Evolutionary conservation across 331 rosid species (phyloP).

Genomic region (Rosa hybrid): DNA sequence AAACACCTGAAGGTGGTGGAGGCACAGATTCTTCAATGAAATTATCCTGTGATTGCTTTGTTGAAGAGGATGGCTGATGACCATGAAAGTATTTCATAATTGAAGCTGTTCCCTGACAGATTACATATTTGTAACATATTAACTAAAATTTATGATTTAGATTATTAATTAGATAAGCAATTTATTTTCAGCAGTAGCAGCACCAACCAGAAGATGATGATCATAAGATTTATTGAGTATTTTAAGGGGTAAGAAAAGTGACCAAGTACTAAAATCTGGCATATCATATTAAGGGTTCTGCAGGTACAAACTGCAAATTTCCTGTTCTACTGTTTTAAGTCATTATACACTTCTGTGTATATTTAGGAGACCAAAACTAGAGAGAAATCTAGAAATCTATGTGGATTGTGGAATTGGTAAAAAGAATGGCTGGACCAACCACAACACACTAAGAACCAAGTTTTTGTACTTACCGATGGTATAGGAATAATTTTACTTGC

Average conservation of each 20-base stretch:
- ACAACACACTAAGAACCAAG: conserved; percentile 21
- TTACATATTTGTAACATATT: not conserved
- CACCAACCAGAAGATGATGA: not conserved
- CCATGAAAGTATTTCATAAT: conserved; percentile 78
- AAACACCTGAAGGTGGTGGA: conserved; percentile 62
- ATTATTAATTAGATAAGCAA: not conserved
- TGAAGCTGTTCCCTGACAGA: conserved; percentile 75
- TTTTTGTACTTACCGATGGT: conserved; percentile 73
- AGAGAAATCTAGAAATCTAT: conserved; percentile 16
- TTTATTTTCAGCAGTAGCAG: not conserved
- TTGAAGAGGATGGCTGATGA: conserved; percentile 37
- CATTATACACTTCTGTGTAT: not conserved
- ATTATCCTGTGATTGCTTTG: conserved; percentile 41
- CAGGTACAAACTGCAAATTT: not conserved
- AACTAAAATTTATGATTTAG: not conserved
- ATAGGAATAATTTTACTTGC: conserved; percentile 85
- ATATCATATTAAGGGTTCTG: not conserved
- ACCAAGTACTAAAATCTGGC: not conserved
- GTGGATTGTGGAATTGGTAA: conserved; percentile 3
- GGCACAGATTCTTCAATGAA: conserved; percentile 47
- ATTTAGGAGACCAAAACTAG: not conserved
- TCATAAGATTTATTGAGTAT: not conserved
- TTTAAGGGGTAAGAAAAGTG: not conserved
- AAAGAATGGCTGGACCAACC: conserved; percentile 6
- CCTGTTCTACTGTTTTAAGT: not conserved